These are phyloP conservation scores for Trichoderma afroharzianum DNA, from an alignment of 2,329 filamentous ascomycete species.

Conservation along the genomic window DNA sequence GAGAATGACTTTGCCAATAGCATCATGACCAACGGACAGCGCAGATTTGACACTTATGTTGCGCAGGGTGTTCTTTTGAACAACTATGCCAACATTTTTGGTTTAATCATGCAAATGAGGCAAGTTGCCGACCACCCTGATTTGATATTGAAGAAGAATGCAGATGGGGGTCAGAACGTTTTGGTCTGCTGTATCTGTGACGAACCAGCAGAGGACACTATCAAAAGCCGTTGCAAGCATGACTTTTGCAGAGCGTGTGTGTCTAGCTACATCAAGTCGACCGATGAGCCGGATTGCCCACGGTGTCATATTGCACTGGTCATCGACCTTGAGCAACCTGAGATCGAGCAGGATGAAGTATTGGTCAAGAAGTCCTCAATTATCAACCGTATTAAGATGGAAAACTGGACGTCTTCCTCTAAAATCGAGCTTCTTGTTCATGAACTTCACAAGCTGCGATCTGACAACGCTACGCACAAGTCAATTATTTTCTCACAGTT, in stretches of 20 bases:
- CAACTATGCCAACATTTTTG: slow-evolving; percentile 99
- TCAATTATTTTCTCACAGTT: slow-evolving; percentile 98
- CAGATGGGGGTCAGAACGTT: slow-evolving; percentile 82
- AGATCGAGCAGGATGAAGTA: slow-evolving; percentile 86
- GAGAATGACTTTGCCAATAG: slow-evolving; percentile 94
- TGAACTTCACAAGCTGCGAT: slow-evolving; percentile 86
- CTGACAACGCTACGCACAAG: slow-evolving; percentile 89
- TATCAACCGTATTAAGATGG: slow-evolving; percentile 98
- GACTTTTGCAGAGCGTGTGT: slow-evolving; percentile 54
- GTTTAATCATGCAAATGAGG: slow-evolving; percentile 98
- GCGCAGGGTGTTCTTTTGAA: slow-evolving; percentile 90
- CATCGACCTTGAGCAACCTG: slow-evolving; percentile 92
- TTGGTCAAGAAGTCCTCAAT: slow-evolving; percentile 92
- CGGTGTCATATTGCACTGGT: slow-evolving; percentile 84
- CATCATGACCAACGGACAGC: slow-evolving; percentile 87
- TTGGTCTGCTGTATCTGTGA: slow-evolving; percentile 94
- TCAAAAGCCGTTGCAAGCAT: slow-evolving; percentile 87
- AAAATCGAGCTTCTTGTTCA: slow-evolving; percentile 97
- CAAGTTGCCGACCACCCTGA: slow-evolving; percentile 97
- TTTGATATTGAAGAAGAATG: slow-evolving; percentile 83
- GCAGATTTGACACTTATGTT: slow-evolving; percentile 94
- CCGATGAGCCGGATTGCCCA: slow-evolving; percentile 76
- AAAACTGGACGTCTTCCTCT: slow-evolving; percentile 95
- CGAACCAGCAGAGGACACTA: slow-evolving; percentile 90
- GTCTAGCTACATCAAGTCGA: slow-evolving; percentile 63